These are phyloP conservation scores for Heliocybe sulcata DNA, from an alignment of 1,284 basidiomycete genomes.

Conservation along the genomic window DNA sequence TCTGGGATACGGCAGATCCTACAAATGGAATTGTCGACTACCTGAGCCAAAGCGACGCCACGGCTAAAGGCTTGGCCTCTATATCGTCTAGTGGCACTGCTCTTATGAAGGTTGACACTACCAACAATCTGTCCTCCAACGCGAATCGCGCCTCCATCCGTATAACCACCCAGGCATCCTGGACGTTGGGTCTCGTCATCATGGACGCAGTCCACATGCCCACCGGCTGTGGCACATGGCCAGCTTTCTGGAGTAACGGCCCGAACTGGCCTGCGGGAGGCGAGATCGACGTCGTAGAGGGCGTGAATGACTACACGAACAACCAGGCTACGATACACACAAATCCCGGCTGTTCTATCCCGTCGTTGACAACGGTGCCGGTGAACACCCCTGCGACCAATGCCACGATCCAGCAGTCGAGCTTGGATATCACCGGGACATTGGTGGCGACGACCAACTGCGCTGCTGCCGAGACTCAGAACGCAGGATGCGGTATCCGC, in stretches of 20 bases:
- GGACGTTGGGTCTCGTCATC: conserved; percentile 66
- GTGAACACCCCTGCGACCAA: conserved; percentile 42
- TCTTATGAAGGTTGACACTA: conserved; percentile 81
- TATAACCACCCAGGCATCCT: conserved; percentile 59
- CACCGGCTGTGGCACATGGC: conserved; percentile 84
- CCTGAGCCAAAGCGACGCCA: conserved; percentile 31
- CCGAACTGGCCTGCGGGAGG: conserved; percentile 71
- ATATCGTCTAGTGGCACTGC: conserved; percentile 58
- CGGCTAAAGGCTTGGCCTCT: conserved; percentile 33
- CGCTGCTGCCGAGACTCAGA: conserved; percentile 56
- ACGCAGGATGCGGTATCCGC: conserved; percentile 65
- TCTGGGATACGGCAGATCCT: conserved; percentile 68
- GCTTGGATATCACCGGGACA: conserved; percentile 47
- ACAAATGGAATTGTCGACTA: conserved; percentile 70
- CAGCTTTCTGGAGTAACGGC: conserved; percentile 51
- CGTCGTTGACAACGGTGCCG: conserved; percentile 40
- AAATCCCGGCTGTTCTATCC: conserved; percentile 50
- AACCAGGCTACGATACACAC: conserved; percentile 83
- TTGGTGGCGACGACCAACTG: conserved; percentile 67
- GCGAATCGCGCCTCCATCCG: conserved; percentile 69
- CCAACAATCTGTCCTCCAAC: conserved; percentile 44
- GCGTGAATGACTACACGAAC: conserved; percentile 68
- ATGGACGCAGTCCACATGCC: conserved; percentile 90
- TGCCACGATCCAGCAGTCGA: not conserved
- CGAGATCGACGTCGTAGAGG: conserved; percentile 87